A percentile compares a stretch with the other conserved stretches of the same genome.
Conservation (phyloP, 345 rosid species). For the Eucalyptus melliodora region DNA sequence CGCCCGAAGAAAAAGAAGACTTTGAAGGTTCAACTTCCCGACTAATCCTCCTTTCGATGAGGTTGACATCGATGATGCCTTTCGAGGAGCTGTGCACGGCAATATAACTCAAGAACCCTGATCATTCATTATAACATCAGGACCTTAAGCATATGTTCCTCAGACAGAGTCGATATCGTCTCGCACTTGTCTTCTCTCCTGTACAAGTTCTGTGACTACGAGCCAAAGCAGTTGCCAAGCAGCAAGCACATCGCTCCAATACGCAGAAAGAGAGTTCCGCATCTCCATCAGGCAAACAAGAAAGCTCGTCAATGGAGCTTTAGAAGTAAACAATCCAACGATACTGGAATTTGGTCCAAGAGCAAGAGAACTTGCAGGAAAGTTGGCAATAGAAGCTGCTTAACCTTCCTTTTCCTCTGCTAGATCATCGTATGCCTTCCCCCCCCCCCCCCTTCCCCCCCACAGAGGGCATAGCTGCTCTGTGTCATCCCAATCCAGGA, state of each 20-base stretch:
- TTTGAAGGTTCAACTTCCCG: background rate
- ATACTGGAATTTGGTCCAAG: background rate
- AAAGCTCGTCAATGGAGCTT: background rate
- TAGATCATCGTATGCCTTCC: background rate
- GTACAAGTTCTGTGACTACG: background rate
- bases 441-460: fast-evolving
- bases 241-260: background rate
- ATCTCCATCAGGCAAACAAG: background rate
- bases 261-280: background rate
- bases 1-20: background rate
- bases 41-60: background rate
- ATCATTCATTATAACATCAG: background rate
- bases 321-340: background rate
- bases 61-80: background rate
- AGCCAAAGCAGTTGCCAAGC: background rate
- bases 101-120: background rate
- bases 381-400: background rate
- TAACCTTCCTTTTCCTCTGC: background rate
- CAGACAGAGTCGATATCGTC: background rate
- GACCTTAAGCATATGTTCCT: background rate
- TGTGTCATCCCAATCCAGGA: background rate
- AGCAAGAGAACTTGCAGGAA: background rate
- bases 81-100: background rate
- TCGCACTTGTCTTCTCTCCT: background rate
- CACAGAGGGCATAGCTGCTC: background rate